Base-by-base conservation (phyloP, 2,329 filamentous ascomycete species). In the Calycina herbarum region DNA sequence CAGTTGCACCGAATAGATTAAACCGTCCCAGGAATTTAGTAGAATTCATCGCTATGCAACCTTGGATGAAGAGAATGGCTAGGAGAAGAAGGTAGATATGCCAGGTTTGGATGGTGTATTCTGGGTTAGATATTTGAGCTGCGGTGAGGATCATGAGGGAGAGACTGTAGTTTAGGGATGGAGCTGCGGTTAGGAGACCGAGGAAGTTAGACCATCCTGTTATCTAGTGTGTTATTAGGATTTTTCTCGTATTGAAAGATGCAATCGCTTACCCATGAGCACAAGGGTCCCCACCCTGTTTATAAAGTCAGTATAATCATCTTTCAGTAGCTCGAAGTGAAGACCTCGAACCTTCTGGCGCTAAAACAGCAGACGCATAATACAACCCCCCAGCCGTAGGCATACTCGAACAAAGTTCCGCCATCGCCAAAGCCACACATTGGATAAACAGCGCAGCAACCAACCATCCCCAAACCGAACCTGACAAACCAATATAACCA, bases 41-140 rank as follows among this genome's bases (percentile, higher is more conserved):
- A 2, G 72, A 71, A 57, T 76, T 74, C 76, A 77, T 78, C 1
- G 74, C 72, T 24, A 79, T 61, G 51, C 73, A 57, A 3, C 77
- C 76, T 48, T 77, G 70, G 13, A 77, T 66, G 15, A 75, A 38
- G 8, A 78, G 65, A 8, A 78, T 59, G 5, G 69, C 60, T 15
- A 78, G 67, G 38, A 77, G 70, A 10, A 74, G 67, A 7, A 78
- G 68, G 64, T 77, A 78, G 5, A 75, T 68, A 54, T 79, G 77
- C 70, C 72, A 78, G 4, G 73, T 75, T 62, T 77, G 57, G 5
- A 73, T 68, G 1, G 66, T 65, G 66, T 78, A 78, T 13, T 69
- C 70, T 2, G 75, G 74, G 65, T 79, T 68, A 1, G 69, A 57
- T n/a, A 79, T 78, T 51, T 72, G 68, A 11, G 69, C 76, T 15